Conservation (phyloP, 805 yeast species). For the Monosporozyma aerobia region DNA sequence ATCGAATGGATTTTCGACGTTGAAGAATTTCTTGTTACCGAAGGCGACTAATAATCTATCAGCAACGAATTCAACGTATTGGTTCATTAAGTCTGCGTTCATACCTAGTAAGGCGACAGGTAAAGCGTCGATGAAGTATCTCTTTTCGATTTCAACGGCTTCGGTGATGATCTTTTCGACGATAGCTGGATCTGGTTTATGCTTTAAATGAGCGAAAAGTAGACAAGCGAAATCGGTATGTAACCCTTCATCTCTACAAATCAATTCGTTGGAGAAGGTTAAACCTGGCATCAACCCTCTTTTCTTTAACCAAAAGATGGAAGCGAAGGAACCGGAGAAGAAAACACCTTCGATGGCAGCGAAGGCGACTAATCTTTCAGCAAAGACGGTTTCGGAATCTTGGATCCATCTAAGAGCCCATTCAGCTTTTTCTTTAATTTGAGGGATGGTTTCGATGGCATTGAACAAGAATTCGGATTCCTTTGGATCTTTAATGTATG, state of each 20-base stretch:
- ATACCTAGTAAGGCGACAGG: slow-evolving; percentile 91
- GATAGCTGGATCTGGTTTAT: slow-evolving; percentile 73
- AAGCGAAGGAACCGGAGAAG: slow-evolving; percentile 97
- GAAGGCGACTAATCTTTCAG: slow-evolving; percentile 93
- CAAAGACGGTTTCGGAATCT: slow-evolving; percentile 81
- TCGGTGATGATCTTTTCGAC: slow-evolving; percentile 84
- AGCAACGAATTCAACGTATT: slow-evolving; percentile 95
- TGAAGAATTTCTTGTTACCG: slow-evolving; percentile 84
- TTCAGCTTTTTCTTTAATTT: slow-evolving; percentile 93
- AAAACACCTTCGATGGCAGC: slow-evolving; percentile 99
- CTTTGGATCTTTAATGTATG: slow-evolving; percentile 92
- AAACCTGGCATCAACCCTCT: slow-evolving; percentile 99
- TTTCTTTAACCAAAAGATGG: slow-evolving; percentile 97
- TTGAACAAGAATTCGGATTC: slow-evolving; percentile 86
- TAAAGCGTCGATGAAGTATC: slow-evolving; percentile 88
- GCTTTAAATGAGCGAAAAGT: slow-evolving; percentile 82
- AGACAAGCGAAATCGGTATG: slow-evolving; percentile 98
- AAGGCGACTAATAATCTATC: slow-evolving; percentile 87
- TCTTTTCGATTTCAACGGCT: slow-evolving; percentile 91
- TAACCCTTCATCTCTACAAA: slow-evolving; percentile 97
- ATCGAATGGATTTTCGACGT: slow-evolving; percentile 89
- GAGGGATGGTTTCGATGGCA: slow-evolving; percentile 93
- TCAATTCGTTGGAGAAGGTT: slow-evolving; percentile 94
- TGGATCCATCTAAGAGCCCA: slow-evolving; percentile 98
- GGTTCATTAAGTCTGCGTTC: slow-evolving; percentile 91